These are phyloP conservation scores for Coemansia sp. DNA, from an alignment of 192 early-diverging fungal genomes.

Conservation along the genomic window DNA sequence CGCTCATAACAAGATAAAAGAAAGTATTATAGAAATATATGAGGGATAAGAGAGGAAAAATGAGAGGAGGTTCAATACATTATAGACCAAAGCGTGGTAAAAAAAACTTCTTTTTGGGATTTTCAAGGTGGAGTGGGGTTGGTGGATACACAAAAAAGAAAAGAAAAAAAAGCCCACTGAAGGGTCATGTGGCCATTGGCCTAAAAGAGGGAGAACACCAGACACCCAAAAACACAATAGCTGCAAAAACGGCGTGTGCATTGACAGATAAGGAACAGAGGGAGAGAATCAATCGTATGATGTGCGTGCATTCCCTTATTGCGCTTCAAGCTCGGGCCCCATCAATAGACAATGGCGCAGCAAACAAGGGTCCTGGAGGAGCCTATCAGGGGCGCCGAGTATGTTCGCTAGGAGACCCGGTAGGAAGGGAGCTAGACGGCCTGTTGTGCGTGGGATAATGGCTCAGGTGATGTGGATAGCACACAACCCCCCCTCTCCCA, in stretches of 20 bases:
- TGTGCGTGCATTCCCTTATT: too few species aligned
- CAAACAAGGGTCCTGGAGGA: background rate
- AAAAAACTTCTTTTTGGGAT: background rate
- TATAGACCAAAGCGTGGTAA: background rate
- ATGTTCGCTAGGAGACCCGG: background rate
- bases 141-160: background rate
- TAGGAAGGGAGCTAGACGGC: background rate
- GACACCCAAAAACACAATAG: background rate
- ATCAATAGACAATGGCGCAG: background rate
- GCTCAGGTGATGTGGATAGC: background rate
- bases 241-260: background rate
- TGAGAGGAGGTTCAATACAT: background rate
- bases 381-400: background rate
- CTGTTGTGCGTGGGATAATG: background rate
- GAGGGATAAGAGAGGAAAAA: background rate
- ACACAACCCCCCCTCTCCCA: background rate
- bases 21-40: constrained; percentile 1
- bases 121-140: background rate
- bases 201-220: background rate
- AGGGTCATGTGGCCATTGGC: background rate
- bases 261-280: background rate
- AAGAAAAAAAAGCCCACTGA: background rate
- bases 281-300: too few species aligned
- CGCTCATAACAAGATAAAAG: constrained; percentile 10
- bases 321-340: background rate